Percentiles rank a stretch among this genome's conserved stretches.
Conservation (phyloP, 2,329 filamentous ascomycete species). For the Venturia effusa region DNA sequence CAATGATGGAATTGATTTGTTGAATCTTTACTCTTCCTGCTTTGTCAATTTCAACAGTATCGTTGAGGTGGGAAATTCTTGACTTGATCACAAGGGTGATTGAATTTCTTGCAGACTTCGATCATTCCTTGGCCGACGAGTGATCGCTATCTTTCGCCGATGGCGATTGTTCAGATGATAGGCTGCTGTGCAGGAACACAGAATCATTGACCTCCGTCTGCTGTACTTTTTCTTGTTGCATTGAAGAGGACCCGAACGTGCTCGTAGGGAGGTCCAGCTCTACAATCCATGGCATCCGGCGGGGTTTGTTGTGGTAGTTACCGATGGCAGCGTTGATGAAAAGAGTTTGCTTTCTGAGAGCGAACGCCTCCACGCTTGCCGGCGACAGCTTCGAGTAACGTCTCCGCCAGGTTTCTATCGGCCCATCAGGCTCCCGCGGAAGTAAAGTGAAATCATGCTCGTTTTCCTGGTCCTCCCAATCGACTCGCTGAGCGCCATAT, state of each 20-base stretch:
- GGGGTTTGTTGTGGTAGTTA: neutral
- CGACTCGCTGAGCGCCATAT: slow-evolving; percentile 45
- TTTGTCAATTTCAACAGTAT: too few species aligned
- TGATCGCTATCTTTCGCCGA: too few species aligned
- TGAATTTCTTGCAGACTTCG: too few species aligned
- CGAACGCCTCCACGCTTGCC: neutral
- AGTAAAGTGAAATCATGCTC: neutral
- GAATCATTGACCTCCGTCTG: neutral
- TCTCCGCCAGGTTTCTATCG: neutral
- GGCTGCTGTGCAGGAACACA: too few species aligned
- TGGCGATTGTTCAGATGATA: too few species aligned
- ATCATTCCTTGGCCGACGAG: too few species aligned
- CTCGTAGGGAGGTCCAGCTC: neutral
- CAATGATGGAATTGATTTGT: too few species aligned
- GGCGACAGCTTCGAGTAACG: neutral
- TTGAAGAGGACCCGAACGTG: neutral
- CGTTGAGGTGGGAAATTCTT: too few species aligned
- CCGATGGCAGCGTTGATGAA: neutral
- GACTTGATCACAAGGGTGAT: too few species aligned
- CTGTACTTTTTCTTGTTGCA: neutral
- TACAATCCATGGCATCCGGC: neutral
- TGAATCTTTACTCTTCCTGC: too few species aligned
- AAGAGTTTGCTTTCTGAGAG: neutral
- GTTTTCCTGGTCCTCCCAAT: slow-evolving; percentile 20
- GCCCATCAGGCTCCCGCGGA: neutral